Evolutionary conservation across 2,329 filamentous ascomycete genomes (phyloP).

Genomic region (Colletotrichum euphorbiae): DNA sequence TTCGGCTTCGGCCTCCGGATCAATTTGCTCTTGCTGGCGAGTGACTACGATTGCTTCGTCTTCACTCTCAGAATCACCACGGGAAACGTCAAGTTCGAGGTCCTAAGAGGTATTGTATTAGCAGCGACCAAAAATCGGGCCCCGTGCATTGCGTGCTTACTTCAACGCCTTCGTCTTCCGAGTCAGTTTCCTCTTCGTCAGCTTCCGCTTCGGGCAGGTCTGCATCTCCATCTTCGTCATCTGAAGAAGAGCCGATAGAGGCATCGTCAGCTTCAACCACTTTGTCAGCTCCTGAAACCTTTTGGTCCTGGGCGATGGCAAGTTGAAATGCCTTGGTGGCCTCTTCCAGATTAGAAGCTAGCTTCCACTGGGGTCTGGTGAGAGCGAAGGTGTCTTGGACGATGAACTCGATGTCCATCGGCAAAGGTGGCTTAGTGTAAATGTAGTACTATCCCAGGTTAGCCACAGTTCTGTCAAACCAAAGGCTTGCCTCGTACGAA

Average conservation of each 20-base stretch:
- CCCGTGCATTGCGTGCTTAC: slow-evolving; percentile 1
- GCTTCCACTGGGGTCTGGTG: slow-evolving; percentile 91
- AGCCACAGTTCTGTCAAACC: neutral
- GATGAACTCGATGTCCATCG: slow-evolving; percentile 98
- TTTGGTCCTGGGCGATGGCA: slow-evolving; percentile 91
- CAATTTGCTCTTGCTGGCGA: slow-evolving; percentile 87
- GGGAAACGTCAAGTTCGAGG: slow-evolving; percentile 61
- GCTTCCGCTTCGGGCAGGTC: slow-evolving; percentile 72
- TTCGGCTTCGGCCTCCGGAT: slow-evolving; percentile 94
- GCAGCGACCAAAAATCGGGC: no score
- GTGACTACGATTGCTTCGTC: slow-evolving; percentile 95
- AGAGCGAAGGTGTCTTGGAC: slow-evolving; percentile 91
- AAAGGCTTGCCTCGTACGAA: slow-evolving; percentile 45
- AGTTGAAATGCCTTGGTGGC: slow-evolving; percentile 86
- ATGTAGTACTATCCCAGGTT: slow-evolving; percentile 81
- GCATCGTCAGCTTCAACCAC: slow-evolving; percentile 77
- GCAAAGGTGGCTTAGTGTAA: slow-evolving; percentile 86
- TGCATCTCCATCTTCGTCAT: slow-evolving; percentile 79
- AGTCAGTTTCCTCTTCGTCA: slow-evolving; percentile 62
- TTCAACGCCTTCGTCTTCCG: slow-evolving; percentile 23
- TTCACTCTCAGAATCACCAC: slow-evolving; percentile 73
- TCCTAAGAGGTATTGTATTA: slow-evolving; percentile 52
- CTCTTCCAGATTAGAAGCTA: slow-evolving; percentile 83
- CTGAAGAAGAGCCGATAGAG: slow-evolving; percentile 76
- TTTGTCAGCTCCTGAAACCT: slow-evolving; percentile 78